Percentiles rank a stretch among this genome's conserved stretches.
Conservation (phyloP, 2,329 filamentous ascomycete species). For the Alternaria longipes region DNA sequence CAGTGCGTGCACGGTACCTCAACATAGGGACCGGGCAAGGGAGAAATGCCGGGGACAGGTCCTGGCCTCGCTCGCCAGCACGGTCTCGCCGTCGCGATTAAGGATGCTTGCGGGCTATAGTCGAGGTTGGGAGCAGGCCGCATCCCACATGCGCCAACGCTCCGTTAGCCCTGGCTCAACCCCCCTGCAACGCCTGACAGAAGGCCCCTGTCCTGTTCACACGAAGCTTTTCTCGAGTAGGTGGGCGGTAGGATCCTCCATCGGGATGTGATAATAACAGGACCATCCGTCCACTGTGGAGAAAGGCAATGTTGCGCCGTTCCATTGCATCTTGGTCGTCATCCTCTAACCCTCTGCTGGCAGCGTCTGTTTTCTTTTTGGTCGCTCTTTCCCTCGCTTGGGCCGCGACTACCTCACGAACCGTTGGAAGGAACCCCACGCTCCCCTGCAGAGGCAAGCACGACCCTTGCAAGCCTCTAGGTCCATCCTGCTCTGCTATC, state of each 20-base stretch:
- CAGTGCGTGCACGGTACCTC: slow-evolving; percentile 9
- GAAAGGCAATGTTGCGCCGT: not conserved
- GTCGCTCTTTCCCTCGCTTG: slow-evolving; percentile 38
- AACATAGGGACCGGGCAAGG: slow-evolving; percentile 19
- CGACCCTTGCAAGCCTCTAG: slow-evolving; percentile 43
- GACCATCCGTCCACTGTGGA: slow-evolving; percentile 11
- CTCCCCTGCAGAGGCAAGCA: slow-evolving; percentile 37
- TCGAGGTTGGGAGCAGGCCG: slow-evolving; percentile 26
- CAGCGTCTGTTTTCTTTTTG: slow-evolving; percentile 18
- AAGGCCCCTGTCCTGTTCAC: slow-evolving; percentile 24
- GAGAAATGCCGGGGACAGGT: slow-evolving; percentile 26
- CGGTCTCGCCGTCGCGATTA: slow-evolving; percentile 35
- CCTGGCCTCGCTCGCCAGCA: slow-evolving; percentile 21
- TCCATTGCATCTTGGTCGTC: slow-evolving; percentile 2
- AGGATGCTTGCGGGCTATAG: slow-evolving; percentile 18
- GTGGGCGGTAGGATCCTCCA: slow-evolving; percentile 23
- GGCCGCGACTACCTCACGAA: slow-evolving; percentile 30
- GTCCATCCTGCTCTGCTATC: slow-evolving; percentile 28
- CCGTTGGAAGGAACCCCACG: slow-evolving; percentile 40
- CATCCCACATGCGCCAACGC: slow-evolving; percentile 31
- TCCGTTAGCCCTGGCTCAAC: slow-evolving; percentile 28
- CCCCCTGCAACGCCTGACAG: slow-evolving; percentile 33
- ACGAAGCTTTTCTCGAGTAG: slow-evolving; percentile 23
- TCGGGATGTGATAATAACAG: slow-evolving; percentile 25
- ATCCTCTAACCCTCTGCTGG: not conserved